Conservation (phyloP, 1,284 basidiomycete species). For the Laetiporus sulphureus region DNA sequence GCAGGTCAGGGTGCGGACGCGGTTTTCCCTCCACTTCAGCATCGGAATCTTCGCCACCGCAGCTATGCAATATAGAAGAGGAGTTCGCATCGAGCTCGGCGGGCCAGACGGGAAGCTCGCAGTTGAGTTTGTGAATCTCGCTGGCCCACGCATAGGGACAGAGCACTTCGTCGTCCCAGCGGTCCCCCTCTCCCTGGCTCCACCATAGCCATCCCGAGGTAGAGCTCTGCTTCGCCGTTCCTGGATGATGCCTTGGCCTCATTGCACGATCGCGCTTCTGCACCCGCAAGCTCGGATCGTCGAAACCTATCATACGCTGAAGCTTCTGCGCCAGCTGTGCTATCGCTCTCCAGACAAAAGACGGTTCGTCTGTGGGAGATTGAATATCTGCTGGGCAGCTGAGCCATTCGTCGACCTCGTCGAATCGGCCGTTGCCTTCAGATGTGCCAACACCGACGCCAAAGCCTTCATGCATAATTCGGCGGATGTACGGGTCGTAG, state of each 20-base stretch:
- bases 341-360: neutral
- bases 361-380: slow-evolving; percentile 28
- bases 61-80: slow-evolving; percentile 17
- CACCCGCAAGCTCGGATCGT: neutral
- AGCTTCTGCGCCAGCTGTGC: neutral
- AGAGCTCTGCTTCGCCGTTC: neutral
- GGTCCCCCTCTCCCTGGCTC: slow-evolving; percentile 11
- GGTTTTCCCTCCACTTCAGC: slow-evolving; percentile 3
- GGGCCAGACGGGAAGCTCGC: slow-evolving; percentile 70
- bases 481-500: slow-evolving; percentile 86
- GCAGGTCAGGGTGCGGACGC: slow-evolving; percentile 25
- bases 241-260: neutral
- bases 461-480: slow-evolving; percentile 80
- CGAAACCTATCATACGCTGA: neutral
- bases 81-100: slow-evolving; percentile 43
- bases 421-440: slow-evolving; percentile 41
- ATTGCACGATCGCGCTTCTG: neutral
- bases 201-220: slow-evolving; percentile 1
- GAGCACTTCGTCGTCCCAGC: slow-evolving; percentile 49
- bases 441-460: slow-evolving; percentile 24
- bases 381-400: slow-evolving; percentile 42
- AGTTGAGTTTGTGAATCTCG: slow-evolving; percentile 71
- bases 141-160: slow-evolving; percentile 79
- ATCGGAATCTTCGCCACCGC: slow-evolving; percentile 5
- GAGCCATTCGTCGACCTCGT: slow-evolving; percentile 57